Evolutionary conservation across 2,329 filamentous ascomycete genomes (phyloP), one percentile per base, ranked within the genome.

Genomic region (Diaporthe eres): DNA sequence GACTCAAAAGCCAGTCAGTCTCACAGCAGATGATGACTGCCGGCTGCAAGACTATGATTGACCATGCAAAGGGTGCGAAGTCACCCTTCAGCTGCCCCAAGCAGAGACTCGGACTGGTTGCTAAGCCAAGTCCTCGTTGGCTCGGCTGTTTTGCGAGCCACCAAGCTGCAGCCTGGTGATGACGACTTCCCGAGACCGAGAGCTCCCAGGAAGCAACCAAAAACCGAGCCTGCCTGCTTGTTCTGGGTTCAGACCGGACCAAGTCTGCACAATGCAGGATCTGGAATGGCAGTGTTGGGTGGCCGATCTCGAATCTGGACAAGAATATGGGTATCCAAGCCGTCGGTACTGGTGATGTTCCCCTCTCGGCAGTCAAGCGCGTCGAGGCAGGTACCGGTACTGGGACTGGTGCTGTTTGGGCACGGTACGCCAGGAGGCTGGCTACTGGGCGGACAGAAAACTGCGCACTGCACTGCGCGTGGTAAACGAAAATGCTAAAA

Each of bases 401-500:
- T 39, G 65, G 31, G 15, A 28, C 65, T 53, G 65, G 65, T 68
- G 49, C 65, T 68, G 65, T 53, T 51, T 34, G 65, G 65, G 65
- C 49, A 68, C 31, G 65, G 65, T 68, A 68, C 47, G 47, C 65
- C 65, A 39, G 65, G 28, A 53, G 47, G 63, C 31, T 37, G 63
- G 47, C 44, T 37, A 68, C 47, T 39, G 65, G 47, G 44, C 63
- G 63, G 44, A 68, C 63, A 68, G 28, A 37, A 67, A 51, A 68
- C 63, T 68, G 63, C 63, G 65, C 65, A 55, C 47, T 39, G 63
- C 63, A 39, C 31, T 10, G 39, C 65, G 65, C 47, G 65, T 53
- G 44, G 47, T 53, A 55, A 55, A 70, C 65, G 42, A 65, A 39
- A 70, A 70, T 70, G 65, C 65, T 70, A 70, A 70, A 70, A 70